Evolutionary conservation across 1,284 basidiomycete species (phyloP).

Genomic region (Cyathus olla): DNA sequence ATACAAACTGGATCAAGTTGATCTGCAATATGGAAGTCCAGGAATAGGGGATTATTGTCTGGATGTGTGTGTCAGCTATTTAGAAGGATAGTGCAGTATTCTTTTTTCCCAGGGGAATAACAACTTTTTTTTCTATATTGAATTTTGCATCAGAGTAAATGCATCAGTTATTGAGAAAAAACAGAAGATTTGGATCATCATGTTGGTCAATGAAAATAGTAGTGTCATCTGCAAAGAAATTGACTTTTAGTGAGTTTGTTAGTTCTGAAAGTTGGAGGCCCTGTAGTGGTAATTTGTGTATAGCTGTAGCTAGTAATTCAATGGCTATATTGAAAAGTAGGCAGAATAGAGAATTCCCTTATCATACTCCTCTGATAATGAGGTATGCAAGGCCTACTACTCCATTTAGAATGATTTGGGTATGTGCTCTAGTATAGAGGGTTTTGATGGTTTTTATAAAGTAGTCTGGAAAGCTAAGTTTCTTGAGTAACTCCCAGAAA

Average conservation of each 20-base stretch:
- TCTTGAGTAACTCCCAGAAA: conserved; percentile 31
- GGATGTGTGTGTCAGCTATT: too few species aligned
- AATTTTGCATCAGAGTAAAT: conserved; percentile 45
- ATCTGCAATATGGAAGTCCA: conserved; percentile 7
- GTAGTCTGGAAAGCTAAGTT: conserved; percentile 25
- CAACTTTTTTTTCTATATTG: conserved; percentile 42
- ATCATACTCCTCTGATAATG: conserved; percentile 42
- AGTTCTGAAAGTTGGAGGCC: conserved; percentile 30
- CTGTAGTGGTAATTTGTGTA: conserved; percentile 35
- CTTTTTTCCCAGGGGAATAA: conserved; percentile 39
- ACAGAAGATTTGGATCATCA: conserved; percentile 27
- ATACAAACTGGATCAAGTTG: conserved; percentile 12
- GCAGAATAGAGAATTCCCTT: conserved; percentile 49
- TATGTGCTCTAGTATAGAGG: conserved; percentile 38
- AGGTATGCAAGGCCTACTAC: conserved; percentile 22
- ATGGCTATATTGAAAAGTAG: conserved; percentile 47
- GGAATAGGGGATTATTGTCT: not conserved
- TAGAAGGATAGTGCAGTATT: conserved; percentile 16
- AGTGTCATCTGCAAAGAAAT: conserved; percentile 44
- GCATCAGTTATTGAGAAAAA: conserved; percentile 34
- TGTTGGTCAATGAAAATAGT: conserved; percentile 27
- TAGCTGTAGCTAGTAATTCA: conserved; percentile 32
- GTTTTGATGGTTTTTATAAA: conserved; percentile 32
- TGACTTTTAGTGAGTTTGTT: conserved; percentile 21
- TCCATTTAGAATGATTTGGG: conserved; percentile 43